Conservation (phyloP, 108 stramenopile species). For the Nitzschia putrida region DNA sequence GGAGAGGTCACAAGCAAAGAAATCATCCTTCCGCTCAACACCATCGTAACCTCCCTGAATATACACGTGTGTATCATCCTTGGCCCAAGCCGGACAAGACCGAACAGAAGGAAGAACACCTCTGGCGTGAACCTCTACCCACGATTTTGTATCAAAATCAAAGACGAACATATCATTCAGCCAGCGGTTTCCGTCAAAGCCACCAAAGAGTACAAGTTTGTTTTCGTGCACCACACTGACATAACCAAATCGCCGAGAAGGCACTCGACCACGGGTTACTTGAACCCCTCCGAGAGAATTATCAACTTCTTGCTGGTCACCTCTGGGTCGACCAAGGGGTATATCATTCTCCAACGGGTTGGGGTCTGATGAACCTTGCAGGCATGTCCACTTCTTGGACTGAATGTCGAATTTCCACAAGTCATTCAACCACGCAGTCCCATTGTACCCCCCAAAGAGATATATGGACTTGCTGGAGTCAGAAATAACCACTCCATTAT, state of each 20-base stretch:
- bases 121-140: slow-evolving; percentile 65
- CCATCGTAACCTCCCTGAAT: slow-evolving; percentile 96
- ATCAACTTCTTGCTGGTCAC: slow-evolving; percentile 7
- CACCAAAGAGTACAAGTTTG: slow-evolving; percentile 90
- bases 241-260: slow-evolving; percentile 88
- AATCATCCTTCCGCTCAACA: slow-evolving; percentile 88
- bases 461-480: slow-evolving; percentile 60
- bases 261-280: slow-evolving; percentile 38
- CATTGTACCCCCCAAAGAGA: slow-evolving; percentile 89
- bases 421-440: slow-evolving; percentile 87
- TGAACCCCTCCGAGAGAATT: slow-evolving; percentile 6
- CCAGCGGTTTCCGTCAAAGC: slow-evolving; percentile 87
- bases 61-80: slow-evolving; percentile 84
- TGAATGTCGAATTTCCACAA: slow-evolving; percentile 89
- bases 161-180: slow-evolving; percentile 88
- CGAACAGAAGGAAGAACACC: slow-evolving; percentile 68
- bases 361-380: slow-evolving; percentile 73
- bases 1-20: slow-evolving; percentile 84
- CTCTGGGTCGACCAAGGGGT: not conserved
- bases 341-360: slow-evolving; percentile 6
- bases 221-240: slow-evolving; percentile 87
- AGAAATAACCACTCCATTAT: slow-evolving; percentile 81
- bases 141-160: slow-evolving; percentile 68
- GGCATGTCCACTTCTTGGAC: slow-evolving; percentile 66
- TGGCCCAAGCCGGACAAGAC: slow-evolving; percentile 89